Base-by-base conservation (phyloP, 2,329 filamentous ascomycete genomes). In the Diaporthe sp. region DNA sequence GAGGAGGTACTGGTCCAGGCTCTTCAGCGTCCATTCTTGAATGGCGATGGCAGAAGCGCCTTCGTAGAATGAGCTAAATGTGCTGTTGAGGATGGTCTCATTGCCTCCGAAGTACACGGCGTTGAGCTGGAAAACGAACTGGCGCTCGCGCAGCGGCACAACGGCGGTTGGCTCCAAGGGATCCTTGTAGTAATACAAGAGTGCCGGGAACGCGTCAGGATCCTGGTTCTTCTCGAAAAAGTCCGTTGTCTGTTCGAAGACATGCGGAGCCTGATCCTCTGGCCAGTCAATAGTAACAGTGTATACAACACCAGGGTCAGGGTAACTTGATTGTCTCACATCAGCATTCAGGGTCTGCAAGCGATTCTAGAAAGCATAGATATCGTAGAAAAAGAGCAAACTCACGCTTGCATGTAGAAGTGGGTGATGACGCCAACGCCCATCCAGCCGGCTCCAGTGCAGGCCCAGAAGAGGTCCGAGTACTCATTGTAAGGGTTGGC, bases 351-450 rank as follows among this genome's bases (percentile, higher is more conserved):
- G 2, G 17, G 25, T 25, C 28, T 37, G 25, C 1, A 49, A 49
- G 17, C 8, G n/a, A 34, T 37, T 49, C 37, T 31, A 2, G 17
- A 49, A 31, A 31, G 19, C 42, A 13, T 10, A 2, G 31, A n/a
- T 25, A 7, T 55, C 5, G 17, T 19, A 3, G 25, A 42, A 57
- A 28, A 19, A 12, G 39, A 13, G 25, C 2, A 46, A 39, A 68
- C 72, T 68, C 39, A 73, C 73, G 74, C 74, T 61, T 61, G 74
- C 9, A 72, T 59, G 59, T 75, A 75, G n/a, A 75, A 75, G 51
- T 75, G 58, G 37, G 74, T 67, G 49, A 75, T 31, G 7, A 73
- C 59, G 9, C 74, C 74, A 34, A 72, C 49, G 5, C 69, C 69
- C 39, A 72, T 57, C 74, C 74, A 75, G 22, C 74, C 74, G 42